Conservation (phyloP, 2,329 filamentous ascomycete species). For the Talaromyces verruculosus region DNA sequence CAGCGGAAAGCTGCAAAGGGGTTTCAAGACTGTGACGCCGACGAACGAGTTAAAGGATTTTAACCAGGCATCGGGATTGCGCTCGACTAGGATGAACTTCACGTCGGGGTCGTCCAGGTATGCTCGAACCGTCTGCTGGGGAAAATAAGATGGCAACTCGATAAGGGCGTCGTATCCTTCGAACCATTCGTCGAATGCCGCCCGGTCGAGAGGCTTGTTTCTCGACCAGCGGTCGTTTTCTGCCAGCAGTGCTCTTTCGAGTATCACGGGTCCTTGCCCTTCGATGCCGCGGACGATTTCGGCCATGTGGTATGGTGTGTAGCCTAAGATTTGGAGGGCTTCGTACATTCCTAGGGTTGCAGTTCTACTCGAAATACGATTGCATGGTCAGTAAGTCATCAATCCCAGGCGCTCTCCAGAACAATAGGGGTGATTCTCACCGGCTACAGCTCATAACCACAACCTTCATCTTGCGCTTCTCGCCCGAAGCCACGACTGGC, state of each 20-base stretch:
- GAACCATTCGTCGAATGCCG: not conserved
- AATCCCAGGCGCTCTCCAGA: not conserved
- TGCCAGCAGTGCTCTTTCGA: not conserved
- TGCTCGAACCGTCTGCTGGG: not conserved
- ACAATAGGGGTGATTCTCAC: not conserved
- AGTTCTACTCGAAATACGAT: not conserved
- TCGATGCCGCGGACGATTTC: not conserved
- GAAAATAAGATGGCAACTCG: not conserved
- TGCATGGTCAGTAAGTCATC: not conserved
- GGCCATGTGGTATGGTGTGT: not conserved
- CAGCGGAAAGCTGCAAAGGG: not conserved
- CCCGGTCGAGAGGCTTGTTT: not conserved
- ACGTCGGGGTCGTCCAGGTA: not conserved
- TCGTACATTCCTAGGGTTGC: not conserved
- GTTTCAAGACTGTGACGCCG: not conserved
- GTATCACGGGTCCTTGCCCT: not conserved
- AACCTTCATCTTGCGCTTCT: slow-evolving; percentile 1
- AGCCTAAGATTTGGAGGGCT: not conserved
- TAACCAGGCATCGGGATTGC: not conserved
- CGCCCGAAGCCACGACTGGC: not conserved
- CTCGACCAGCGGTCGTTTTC: not conserved
- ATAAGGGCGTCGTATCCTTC: not conserved
- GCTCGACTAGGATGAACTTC: not conserved
- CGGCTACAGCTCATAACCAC: not conserved
- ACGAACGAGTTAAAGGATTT: not conserved